Evolutionary conservation across 179 eudicot genomes (phyloP).

Genomic region (Heliamphora pulchella): DNA sequence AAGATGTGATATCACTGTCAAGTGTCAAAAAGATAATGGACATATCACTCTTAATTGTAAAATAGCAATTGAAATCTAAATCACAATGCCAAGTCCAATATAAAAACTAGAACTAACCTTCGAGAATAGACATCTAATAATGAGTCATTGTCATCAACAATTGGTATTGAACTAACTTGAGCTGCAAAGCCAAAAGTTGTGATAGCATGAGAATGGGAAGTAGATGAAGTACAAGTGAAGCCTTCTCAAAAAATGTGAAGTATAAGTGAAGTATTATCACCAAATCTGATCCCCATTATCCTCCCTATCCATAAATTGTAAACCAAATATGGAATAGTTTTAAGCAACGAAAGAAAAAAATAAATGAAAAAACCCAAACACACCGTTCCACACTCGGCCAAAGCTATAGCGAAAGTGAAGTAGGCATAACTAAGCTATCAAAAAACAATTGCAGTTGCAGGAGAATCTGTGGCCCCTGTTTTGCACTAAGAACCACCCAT

Average conservation of each 20-base stretch:
- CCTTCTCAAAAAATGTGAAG: not conserved
- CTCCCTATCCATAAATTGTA: not conserved
- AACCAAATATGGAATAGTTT: not conserved
- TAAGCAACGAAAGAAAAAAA: not conserved
- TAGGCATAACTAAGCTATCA: not conserved
- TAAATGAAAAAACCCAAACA: not conserved
- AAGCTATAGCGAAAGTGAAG: not conserved
- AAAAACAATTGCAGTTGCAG: not conserved
- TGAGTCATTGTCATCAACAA: slow-evolving; percentile 84
- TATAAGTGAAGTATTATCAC: not conserved
- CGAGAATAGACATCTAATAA: slow-evolving; percentile 76
- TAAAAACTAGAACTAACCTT: slow-evolving; percentile 38
- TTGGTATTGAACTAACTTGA: slow-evolving; percentile 85
- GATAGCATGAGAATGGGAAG: slow-evolving; percentile 8
- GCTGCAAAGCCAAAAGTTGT: slow-evolving; percentile 40
- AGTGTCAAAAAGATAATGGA: slow-evolving; percentile 22
- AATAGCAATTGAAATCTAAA: slow-evolving; percentile 5
- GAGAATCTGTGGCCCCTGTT: too few species aligned
- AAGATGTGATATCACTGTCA: slow-evolving; percentile 79
- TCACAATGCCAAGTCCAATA: not conserved
- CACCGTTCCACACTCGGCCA: not conserved
- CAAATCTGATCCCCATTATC: not conserved
- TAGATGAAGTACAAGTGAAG: not conserved
- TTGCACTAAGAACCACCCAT: too few species aligned
- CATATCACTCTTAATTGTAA: slow-evolving; percentile 6